Conservation (phyloP, 495 filamentous ascomycete species). For the Penicillium daleae region DNA sequence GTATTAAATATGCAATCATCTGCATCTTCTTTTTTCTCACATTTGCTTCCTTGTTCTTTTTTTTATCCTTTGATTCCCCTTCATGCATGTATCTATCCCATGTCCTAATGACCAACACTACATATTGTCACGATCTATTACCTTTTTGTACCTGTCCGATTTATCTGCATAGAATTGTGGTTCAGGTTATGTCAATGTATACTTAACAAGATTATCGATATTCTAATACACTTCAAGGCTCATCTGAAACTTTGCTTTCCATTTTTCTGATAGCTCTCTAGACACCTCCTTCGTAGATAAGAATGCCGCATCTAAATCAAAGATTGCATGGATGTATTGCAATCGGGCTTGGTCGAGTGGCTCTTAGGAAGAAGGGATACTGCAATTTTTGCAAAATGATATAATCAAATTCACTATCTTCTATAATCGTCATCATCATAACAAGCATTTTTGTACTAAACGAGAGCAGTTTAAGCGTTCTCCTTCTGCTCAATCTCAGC, state of each 20-base stretch:
- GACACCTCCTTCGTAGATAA: no score
- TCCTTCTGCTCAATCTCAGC: conserved; percentile 2
- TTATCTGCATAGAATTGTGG: neutral
- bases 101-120: conserved; percentile 16
- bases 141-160: neutral
- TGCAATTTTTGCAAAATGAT: neutral
- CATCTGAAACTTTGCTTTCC: neutral
- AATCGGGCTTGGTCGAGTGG: no score
- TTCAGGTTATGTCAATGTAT: neutral
- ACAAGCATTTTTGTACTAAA: neutral
- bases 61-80: conserved; percentile 13
- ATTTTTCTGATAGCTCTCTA: neutral
- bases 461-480: neutral
- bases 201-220: conserved; percentile 1
- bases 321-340: no score
- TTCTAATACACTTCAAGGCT: neutral
- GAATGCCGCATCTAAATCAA: no score
- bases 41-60: neutral
- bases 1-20: conserved; percentile 6
- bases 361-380: neutral
- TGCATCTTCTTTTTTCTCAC: neutral
- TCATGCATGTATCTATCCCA: conserved; percentile 16
- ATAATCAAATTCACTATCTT: neutral
- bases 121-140: conserved; percentile 11
- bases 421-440: neutral